A percentile compares a stretch with the other conserved stretches of the same genome.
These are phyloP conservation scores for Chaetoceros tenuissimus DNA, from an alignment of 108 stramenopile genomes.

Conservation along the genomic window DNA sequence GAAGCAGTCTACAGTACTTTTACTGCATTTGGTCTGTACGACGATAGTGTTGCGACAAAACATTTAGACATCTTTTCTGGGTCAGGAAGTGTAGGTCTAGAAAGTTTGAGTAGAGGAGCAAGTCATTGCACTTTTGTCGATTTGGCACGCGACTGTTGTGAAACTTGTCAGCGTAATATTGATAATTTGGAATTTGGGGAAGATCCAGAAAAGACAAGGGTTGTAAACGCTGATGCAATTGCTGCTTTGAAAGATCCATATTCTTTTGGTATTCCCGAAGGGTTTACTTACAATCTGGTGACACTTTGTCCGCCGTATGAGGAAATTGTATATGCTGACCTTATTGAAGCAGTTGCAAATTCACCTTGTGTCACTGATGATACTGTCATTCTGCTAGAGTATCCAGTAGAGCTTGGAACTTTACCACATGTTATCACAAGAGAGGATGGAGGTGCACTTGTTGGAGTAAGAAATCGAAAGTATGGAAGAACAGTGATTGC, in stretches of 20 bases:
- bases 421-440: slow-evolving; percentile 73
- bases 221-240: slow-evolving; percentile 81
- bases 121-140: slow-evolving; percentile 82
- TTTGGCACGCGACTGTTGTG: slow-evolving; percentile 64
- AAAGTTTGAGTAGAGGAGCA: slow-evolving; percentile 87
- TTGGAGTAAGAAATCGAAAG: slow-evolving; percentile 87
- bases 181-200: slow-evolving; percentile 64
- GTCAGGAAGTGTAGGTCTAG: slow-evolving; percentile 88
- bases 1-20: slow-evolving; percentile 92
- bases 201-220: slow-evolving; percentile 32
- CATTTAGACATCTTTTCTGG: slow-evolving; percentile 93
- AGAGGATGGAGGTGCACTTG: slow-evolving; percentile 61
- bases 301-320: slow-evolving; percentile 95
- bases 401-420: slow-evolving; percentile 89
- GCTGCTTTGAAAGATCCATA: slow-evolving; percentile 77
- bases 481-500: slow-evolving; percentile 94
- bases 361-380: slow-evolving; percentile 70
- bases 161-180: slow-evolving; percentile 58
- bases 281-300: slow-evolving; percentile 66
- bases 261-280: slow-evolving; percentile 55
- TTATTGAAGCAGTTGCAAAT: slow-evolving; percentile 72
- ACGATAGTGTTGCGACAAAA: slow-evolving; percentile 29
- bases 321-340: slow-evolving; percentile 90
- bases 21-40: slow-evolving; percentile 81
- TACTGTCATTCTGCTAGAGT: slow-evolving; percentile 86